Base-by-base conservation (phyloP, 768 basidiomycete species). In the Tephrocybe sp. region DNA sequence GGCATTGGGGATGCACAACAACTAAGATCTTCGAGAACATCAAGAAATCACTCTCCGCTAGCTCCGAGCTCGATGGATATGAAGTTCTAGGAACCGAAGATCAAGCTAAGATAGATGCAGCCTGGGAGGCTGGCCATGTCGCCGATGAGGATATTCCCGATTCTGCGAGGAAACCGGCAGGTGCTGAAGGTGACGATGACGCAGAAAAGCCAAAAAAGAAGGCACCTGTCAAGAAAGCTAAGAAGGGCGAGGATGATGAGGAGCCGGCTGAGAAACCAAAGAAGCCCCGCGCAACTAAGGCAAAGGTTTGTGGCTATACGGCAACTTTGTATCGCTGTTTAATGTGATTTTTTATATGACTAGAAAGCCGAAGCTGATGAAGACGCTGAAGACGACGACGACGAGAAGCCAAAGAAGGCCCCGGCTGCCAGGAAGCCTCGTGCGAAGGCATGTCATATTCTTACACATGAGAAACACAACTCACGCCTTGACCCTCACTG, bases 1-100 rank as follows among this genome's bases (percentile, higher is more conserved):
- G 91, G 54, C 93, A 96, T 61, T 96, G 92, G 92, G 92, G 92
- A 16, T 95, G 93, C 62, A 76, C 79, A 6, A 92, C 92, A 0
- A 36, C 74, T 16, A 82, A 78, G 60, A 81, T 93, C 41, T 58
- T 96, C 26, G 62, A 61, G 18, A 94, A 92, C 62, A 73, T 89
- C 66, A 88, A 92, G 69, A 73, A 73, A 11, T 66, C 71, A 2
- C 77, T 87, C 53, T 71, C 74, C 1, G 73, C 73, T 4, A 72
- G 82, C 0, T 74, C 78, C 9, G 91, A 94, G 1, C 70, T 96
- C 30, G 94, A 98, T 62, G 94, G 94, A 16, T 96, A 78, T 65
- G 89, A 92, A 16, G 86, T 85, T 0, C 76, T 93, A 38, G 69
- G 60, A 0, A 69, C 74, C 1, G 86, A 81, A 35, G 92, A 95